Percentiles rank a stretch among this genome's conserved stretches.
phyloP scores from a whole-genome alignment of 2,329 filamentous ascomycete species.

The Ascochyta rabiei region DNA sequence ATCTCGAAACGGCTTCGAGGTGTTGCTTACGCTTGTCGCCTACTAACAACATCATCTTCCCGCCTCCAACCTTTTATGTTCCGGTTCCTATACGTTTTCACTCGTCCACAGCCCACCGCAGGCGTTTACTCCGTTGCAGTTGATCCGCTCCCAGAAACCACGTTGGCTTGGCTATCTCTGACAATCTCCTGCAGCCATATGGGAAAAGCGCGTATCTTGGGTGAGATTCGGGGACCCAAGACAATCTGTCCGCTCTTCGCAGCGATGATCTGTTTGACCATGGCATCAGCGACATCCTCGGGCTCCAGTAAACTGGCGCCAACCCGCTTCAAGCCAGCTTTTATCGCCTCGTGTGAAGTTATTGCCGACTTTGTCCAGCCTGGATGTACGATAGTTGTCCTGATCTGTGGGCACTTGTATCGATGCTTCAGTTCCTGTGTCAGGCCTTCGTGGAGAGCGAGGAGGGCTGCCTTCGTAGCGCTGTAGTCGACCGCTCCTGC shows the following conservation, averaged over 20 bases:
- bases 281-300: constrained; percentile 49
- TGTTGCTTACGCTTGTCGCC: neutral
- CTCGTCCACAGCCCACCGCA: neutral
- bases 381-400: constrained; percentile 52
- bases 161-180: constrained; percentile 37
- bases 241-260: constrained; percentile 51
- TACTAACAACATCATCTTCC: neutral
- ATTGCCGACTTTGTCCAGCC: constrained; percentile 51
- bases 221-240: constrained; percentile 37
- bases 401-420: constrained; percentile 52
- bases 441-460: constrained; percentile 46
- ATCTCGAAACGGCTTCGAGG: neutral
- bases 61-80: neutral
- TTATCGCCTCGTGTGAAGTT: constrained; percentile 32
- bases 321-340: constrained; percentile 38
- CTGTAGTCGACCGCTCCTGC: constrained; percentile 45
- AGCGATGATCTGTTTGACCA: constrained; percentile 53
- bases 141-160: constrained; percentile 36
- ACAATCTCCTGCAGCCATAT: constrained; percentile 44
- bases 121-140: constrained; percentile 19
- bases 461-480: constrained; percentile 42
- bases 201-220: constrained; percentile 38
- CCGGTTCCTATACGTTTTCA: neutral
- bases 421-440: constrained; percentile 50
- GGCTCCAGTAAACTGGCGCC: constrained; percentile 47